Percentiles rank a stretch among this genome's conserved stretches.
These are phyloP conservation scores for Colletotrichum destructivum DNA, from an alignment of 2,329 filamentous ascomycete genomes.

Conservation along the genomic window DNA sequence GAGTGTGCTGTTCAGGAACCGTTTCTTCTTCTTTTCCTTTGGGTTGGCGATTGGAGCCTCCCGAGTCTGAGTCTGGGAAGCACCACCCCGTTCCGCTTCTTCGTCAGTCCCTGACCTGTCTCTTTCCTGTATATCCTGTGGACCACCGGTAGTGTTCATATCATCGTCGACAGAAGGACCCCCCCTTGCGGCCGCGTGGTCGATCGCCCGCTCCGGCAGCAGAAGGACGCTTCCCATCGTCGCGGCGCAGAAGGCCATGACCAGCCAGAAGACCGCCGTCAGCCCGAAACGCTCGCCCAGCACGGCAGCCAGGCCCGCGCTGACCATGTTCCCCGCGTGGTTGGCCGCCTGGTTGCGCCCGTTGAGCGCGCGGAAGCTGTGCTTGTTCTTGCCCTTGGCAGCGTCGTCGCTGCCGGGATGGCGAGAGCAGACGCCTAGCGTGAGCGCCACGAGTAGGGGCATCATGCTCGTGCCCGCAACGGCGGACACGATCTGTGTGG, in stretches of 20 bases:
- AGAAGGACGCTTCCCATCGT: slow-evolving; percentile 16
- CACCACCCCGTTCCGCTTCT: background rate
- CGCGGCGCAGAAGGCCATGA: slow-evolving; percentile 31
- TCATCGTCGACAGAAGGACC: background rate
- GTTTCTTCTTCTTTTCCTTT: slow-evolving; percentile 9
- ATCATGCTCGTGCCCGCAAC: slow-evolving; percentile 32
- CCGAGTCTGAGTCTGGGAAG: too few species aligned
- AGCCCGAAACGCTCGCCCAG: slow-evolving; percentile 21
- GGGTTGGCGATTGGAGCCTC: background rate
- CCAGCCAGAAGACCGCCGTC: slow-evolving; percentile 28
- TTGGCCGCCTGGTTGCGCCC: slow-evolving; percentile 31
- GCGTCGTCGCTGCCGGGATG: background rate
- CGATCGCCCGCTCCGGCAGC: slow-evolving; percentile 22
- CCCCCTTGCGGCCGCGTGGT: slow-evolving; percentile 25
- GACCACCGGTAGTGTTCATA: too few species aligned
- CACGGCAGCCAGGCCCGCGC: slow-evolving; percentile 25
- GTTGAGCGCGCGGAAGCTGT: slow-evolving; percentile 29
- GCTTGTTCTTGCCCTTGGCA: slow-evolving; percentile 9
- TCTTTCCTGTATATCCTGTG: background rate
- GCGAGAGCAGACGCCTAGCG: slow-evolving; percentile 27
- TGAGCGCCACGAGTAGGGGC: slow-evolving; percentile 31
- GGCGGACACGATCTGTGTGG: slow-evolving; percentile 35
- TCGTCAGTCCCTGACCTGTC: background rate
- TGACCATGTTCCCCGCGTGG: slow-evolving; percentile 35
- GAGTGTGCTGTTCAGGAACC: background rate